Conservation (phyloP, 768 basidiomycete genomes). For the Boletellus ananas region DNA sequence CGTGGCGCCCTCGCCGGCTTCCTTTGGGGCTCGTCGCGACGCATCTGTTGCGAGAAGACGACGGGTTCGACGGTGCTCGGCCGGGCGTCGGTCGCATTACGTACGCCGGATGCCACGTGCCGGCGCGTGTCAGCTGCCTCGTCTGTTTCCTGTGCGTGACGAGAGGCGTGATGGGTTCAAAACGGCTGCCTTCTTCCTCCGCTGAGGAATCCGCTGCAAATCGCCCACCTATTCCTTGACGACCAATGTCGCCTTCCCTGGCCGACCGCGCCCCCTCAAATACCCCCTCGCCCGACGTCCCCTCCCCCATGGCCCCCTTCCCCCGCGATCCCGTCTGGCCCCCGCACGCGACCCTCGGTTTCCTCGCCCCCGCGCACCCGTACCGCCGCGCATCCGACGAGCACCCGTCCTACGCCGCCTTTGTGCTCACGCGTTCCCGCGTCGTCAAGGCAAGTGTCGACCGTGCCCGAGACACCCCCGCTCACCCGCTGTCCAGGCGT, state of each 20-base stretch:
- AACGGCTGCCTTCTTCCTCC: constrained; percentile 23
- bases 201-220: constrained; percentile 32
- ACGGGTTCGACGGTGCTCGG: too few species aligned
- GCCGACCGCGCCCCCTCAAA: constrained; percentile 24
- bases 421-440: constrained; percentile 49
- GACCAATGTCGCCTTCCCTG: constrained; percentile 33
- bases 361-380: neutral
- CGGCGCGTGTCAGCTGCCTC: constrained; percentile 17
- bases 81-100: neutral
- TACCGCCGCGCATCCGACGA: constrained; percentile 2
- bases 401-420: constrained; percentile 31
- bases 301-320: constrained; percentile 18
- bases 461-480: neutral
- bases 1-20: too few species aligned
- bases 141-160: constrained; percentile 27
- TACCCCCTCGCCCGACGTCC: constrained; percentile 10
- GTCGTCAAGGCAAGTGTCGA: constrained; percentile 46
- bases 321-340: too few species aligned
- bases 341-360: neutral
- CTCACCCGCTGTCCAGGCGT: constrained; percentile 17
- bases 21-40: too few species aligned
- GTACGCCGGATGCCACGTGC: constrained; percentile 22
- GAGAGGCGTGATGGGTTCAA: too few species aligned
- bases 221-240: constrained; percentile 30
- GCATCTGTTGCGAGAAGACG: neutral